Base-by-base conservation (phyloP, 2,329 filamentous ascomycete genomes). In the Blumeria graminis region DNA sequence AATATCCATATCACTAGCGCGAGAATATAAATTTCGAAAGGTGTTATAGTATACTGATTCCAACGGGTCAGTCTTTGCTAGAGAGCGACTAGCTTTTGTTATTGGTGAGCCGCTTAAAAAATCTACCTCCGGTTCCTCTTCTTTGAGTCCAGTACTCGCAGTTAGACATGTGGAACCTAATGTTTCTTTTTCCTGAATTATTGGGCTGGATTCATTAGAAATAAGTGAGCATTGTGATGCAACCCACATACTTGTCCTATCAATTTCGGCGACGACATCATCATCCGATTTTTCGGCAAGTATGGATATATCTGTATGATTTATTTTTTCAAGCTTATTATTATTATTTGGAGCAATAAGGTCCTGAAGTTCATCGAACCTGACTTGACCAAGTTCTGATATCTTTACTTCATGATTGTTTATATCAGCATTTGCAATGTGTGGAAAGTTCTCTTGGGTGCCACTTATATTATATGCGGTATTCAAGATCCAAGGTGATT, bases 41-140 rank as follows among this genome's bases (percentile, higher is more conserved):
- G 87, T 87, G 59, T 85, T 82, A 70, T 88, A 90, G 69, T 94
- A 95, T 5, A 89, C 84, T 3, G 83, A 82, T 64, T 92, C 85
- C 65, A 77, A 72, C 57, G 72, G 73, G 69, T 74, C 71, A 56
- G 75, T 63, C 54, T 61, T 61, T 9, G 76, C 76, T 16, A 80
- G 69, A 38, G 68, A 69, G 62, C 72, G 72, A 28, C 75, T 74
- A 45, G 68, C 63, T 16, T 28, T 1, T 28, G 22, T 57, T 57
- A 9, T 55, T 56, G 36, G 59, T 58, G 28, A 48, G 58, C 18
- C 56, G 34, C 7, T 38, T 8, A 11, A 36, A 10, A 34, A 32
- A 35, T n/a, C 13, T 28, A 6, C 18, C n/a, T 28, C n/a, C 22
- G 22, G 22, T 4, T 28, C 22, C 22, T 28, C 22, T 28, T 28